phyloP scores from a whole-genome alignment of 2,329 filamentous ascomycete genomes.

The Fusarium anguioides region DNA sequence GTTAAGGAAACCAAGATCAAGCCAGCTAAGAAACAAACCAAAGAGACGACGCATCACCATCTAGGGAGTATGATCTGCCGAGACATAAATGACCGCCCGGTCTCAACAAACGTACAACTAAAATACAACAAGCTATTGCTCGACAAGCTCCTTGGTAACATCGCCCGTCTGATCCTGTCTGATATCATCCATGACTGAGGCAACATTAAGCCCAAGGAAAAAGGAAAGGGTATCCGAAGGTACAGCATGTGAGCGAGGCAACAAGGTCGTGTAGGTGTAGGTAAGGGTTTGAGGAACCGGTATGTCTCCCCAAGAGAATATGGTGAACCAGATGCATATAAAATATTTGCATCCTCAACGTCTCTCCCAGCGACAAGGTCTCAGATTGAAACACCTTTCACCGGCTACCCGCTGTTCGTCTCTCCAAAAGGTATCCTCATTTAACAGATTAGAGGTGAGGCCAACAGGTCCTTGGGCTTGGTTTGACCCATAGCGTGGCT shows the following conservation, averaged over 20 bases:
- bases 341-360: conserved; percentile 38
- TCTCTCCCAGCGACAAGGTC: conserved; percentile 25
- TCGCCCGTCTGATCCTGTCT: conserved; percentile 50
- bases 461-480: conserved; percentile 12
- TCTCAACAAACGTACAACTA: conserved; percentile 51
- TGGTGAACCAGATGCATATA: conserved; percentile 45
- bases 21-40: conserved; percentile 52
- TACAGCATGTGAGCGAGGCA: conserved; percentile 42
- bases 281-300: conserved; percentile 7
- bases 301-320: conserved; percentile 45
- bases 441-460: conserved; percentile 28
- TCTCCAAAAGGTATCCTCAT: conserved; percentile 36
- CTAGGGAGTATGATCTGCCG: conserved; percentile 46
- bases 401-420: conserved; percentile 36
- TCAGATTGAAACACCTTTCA: conserved; percentile 32
- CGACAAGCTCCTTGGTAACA: conserved; percentile 42
- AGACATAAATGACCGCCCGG: conserved; percentile 49
- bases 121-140: conserved; percentile 55
- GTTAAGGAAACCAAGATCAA: conserved; percentile 52
- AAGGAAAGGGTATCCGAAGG: conserved; percentile 45
- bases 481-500: conserved; percentile 14
- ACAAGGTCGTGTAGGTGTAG: conserved; percentile 26
- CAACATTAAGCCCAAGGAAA: conserved; percentile 46
- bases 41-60: conserved; percentile 49
- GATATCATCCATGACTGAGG: conserved; percentile 48